Evolutionary conservation across 1,284 basidiomycete species (phyloP).

Genomic region (Papiliotrema laurentii): DNA sequence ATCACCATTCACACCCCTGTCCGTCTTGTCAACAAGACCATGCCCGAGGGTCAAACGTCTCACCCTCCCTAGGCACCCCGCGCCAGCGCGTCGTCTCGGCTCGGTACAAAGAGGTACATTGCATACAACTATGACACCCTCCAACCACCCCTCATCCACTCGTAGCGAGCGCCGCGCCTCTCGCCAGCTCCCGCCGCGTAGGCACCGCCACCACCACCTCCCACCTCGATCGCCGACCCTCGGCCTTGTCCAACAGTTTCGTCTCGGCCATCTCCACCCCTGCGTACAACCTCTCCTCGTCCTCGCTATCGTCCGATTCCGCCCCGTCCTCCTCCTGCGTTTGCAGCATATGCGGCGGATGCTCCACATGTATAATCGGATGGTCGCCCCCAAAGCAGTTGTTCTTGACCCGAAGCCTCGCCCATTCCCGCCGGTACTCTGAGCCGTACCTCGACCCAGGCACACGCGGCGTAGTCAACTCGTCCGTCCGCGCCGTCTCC

Average conservation of each 20-base stretch:
- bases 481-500: slow-evolving; percentile 12
- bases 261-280: background rate
- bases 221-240: background rate
- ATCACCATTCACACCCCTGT: too few species aligned
- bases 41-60: too few species aligned
- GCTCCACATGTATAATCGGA: slow-evolving; percentile 25
- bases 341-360: slow-evolving; percentile 29
- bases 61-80: too few species aligned
- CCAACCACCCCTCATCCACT: too few species aligned
- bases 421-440: slow-evolving; percentile 9
- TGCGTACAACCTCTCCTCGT: background rate
- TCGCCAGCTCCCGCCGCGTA: too few species aligned
- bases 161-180: too few species aligned
- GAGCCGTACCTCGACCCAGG: slow-evolving; percentile 11
- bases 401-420: slow-evolving; percentile 16
- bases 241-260: background rate
- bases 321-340: background rate
- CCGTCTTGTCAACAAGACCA: too few species aligned
- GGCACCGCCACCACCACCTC: background rate
- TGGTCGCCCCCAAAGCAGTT: slow-evolving; percentile 22
- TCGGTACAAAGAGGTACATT: too few species aligned
- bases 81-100: too few species aligned
- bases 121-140: too few species aligned
- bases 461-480: slow-evolving; percentile 23
- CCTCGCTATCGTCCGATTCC: background rate